A percentile compares a stretch with the other conserved stretches of the same genome.
Evolutionary conservation across 2,329 filamentous ascomycete species (phyloP).

Genomic region (Hypoxylon sp.): DNA sequence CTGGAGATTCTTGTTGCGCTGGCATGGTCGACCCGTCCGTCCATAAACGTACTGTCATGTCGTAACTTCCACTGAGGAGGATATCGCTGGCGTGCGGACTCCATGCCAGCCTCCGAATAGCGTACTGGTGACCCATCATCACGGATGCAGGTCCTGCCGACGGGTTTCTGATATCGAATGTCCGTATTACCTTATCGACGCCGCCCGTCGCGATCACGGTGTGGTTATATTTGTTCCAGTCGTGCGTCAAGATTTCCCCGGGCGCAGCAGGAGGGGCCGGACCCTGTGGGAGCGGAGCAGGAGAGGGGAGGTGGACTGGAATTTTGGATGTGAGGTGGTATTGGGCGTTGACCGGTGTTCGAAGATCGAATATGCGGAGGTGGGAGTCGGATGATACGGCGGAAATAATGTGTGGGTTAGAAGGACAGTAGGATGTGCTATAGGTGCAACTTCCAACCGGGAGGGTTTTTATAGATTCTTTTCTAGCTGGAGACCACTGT

Average conservation of each 20-base stretch:
- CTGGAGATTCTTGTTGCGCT: slow-evolving; percentile 51
- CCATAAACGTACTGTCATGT: slow-evolving; percentile 98
- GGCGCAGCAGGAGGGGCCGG: slow-evolving; percentile 65
- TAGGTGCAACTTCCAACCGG: slow-evolving; percentile 96
- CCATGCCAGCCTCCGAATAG: slow-evolving; percentile 88
- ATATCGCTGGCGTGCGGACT: slow-evolving; percentile 93
- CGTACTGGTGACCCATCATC: slow-evolving; percentile 90
- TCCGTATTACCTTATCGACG: slow-evolving; percentile 87
- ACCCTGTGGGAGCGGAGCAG: slow-evolving; percentile 56
- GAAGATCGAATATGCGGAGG: slow-evolving; percentile 90
- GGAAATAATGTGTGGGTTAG: slow-evolving; percentile 86
- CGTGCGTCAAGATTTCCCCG: slow-evolving; percentile 89
- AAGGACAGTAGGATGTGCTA: slow-evolving; percentile 89
- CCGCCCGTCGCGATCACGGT: slow-evolving; percentile 88
- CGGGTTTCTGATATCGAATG: slow-evolving; percentile 89
- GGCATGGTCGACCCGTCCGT: slow-evolving; percentile 73
- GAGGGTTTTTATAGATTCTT: slow-evolving; percentile 82
- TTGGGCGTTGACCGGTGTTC: slow-evolving; percentile 85
- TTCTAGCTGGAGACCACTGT: slow-evolving; percentile 85
- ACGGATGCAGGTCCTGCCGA: slow-evolving; percentile 77
- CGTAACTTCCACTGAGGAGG: slow-evolving; percentile 90
- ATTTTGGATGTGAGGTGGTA: slow-evolving; percentile 89
- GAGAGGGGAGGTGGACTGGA: slow-evolving; percentile 80
- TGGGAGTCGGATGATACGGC: slow-evolving; percentile 91
- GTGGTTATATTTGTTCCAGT: slow-evolving; percentile 98